These are phyloP conservation scores for Eustoma russellianum DNA, from an alignment of 257 asterid genomes.

Conservation along the genomic window DNA sequence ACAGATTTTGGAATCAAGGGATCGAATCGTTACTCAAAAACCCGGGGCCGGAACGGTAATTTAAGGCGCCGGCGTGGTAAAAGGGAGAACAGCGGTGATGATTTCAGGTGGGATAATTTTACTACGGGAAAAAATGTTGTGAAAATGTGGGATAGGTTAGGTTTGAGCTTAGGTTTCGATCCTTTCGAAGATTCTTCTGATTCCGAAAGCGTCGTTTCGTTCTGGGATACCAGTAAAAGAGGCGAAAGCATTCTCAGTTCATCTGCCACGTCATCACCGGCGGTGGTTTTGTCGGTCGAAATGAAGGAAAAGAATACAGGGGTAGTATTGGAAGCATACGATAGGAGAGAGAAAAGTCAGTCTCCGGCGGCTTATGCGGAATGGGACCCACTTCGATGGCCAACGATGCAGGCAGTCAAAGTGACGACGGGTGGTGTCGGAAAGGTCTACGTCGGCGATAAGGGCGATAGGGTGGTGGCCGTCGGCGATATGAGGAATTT, in stretches of 20 bases:
- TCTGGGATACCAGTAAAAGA: conserved; percentile 37
- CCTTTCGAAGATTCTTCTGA: conserved; percentile 36
- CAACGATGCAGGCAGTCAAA: conserved; percentile 16
- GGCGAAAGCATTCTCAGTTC: conserved; percentile 19
- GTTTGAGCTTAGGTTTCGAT: conserved; percentile 46
- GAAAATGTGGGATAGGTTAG: conserved; percentile 78
- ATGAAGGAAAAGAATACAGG: conserved; percentile 31
- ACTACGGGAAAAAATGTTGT: conserved; percentile 60
- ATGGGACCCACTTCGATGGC: conserved; percentile 26
- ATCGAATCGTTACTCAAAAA: conserved; percentile 22
- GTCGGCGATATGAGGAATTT: conserved; percentile 76
- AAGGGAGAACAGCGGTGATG: conserved; percentile 18
- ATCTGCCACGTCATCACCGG: conserved; percentile 5
- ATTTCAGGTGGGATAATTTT: conserved; percentile 36
- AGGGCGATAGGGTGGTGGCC: conserved; percentile 42
- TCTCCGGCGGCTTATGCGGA: conserved; percentile 54
- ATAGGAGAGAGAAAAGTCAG: conserved; percentile 46
- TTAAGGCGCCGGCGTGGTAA: conserved; percentile 25
- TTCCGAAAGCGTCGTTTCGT: conserved; percentile 40
- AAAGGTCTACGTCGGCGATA: conserved; percentile 48
- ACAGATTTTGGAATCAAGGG: conserved; percentile 44
- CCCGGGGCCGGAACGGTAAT: conserved; percentile 26
- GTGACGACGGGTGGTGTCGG: conserved; percentile 5
- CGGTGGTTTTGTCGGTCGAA: conserved; percentile 45
- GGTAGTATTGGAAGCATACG: conserved; percentile 51